Evolutionary conservation across 2,329 filamentous ascomycete genomes (phyloP).

Genomic region (Penicillium psychrosexuale): DNA sequence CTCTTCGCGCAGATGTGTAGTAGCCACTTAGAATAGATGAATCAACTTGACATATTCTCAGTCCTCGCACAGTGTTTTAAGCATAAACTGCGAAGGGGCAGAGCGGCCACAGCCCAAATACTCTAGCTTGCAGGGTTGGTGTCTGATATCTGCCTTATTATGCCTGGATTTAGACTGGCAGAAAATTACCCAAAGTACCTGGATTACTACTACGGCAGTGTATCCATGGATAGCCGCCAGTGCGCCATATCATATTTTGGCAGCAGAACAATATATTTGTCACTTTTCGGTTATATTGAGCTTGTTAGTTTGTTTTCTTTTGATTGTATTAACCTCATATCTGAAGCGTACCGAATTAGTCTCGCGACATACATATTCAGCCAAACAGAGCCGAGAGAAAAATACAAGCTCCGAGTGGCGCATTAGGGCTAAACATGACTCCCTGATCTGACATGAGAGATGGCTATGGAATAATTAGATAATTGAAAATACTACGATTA

Average conservation of each 20-base stretch:
- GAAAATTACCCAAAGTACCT: too few relatives aligned
- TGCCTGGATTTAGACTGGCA: too few relatives aligned
- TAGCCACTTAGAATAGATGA: background rate
- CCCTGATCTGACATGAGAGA: background rate
- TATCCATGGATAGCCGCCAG: too few relatives aligned
- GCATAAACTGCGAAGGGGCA: too few relatives aligned
- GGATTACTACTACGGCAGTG: too few relatives aligned
- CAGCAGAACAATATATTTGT: background rate
- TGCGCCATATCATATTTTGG: too few relatives aligned
- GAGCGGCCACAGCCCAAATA: too few relatives aligned
- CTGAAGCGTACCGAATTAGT: background rate
- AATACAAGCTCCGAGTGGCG: background rate
- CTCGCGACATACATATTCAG: background rate
- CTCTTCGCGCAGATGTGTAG: too few relatives aligned
- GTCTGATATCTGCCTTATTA: too few relatives aligned
- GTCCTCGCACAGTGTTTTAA: too few relatives aligned
- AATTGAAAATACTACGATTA: background rate
- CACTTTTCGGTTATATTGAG: background rate
- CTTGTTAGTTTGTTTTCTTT: background rate
- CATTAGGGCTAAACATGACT: background rate
- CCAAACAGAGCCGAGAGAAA: background rate
- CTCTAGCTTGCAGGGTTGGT: too few relatives aligned
- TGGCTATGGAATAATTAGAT: background rate
- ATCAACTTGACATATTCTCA: too few relatives aligned
- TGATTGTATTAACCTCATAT: background rate